phyloP scores from a whole-genome alignment of 495 filamentous ascomycete genomes.

The Trichoderma gamsii region DNA sequence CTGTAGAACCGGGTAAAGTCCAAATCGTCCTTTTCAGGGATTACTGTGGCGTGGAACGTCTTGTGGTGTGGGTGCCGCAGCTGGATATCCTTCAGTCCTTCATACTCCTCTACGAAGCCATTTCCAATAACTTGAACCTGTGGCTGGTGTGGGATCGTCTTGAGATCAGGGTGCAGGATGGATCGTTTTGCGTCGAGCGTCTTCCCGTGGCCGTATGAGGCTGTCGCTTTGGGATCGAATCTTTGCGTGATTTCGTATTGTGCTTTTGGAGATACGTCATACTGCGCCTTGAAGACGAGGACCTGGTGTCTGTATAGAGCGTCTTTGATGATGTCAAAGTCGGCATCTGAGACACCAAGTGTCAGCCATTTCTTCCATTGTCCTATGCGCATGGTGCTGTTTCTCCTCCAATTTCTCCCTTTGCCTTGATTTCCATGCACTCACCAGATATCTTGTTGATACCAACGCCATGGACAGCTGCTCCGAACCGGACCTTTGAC shows the following conservation, averaged over 20 bases:
- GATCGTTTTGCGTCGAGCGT: constrained; percentile 59
- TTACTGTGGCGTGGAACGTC: constrained; percentile 60
- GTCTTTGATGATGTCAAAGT: constrained; percentile 52
- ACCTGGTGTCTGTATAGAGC: constrained; percentile 59
- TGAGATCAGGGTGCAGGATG: constrained; percentile 69
- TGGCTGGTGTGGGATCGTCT: constrained; percentile 71
- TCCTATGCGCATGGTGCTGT: not conserved
- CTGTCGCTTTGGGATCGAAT: constrained; percentile 56
- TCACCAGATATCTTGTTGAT: constrained; percentile 55
- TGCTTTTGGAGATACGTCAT: constrained; percentile 53
- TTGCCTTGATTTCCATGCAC: constrained; percentile 13
- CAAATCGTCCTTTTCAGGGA: constrained; percentile 58
- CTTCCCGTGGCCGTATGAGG: constrained; percentile 65
- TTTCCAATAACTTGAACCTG: constrained; percentile 77
- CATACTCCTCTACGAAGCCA: constrained; percentile 56
- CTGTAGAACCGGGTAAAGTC: constrained; percentile 67
- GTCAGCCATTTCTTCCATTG: constrained; percentile 31
- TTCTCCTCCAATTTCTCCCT: no score
- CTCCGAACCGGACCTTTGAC: constrained; percentile 55
- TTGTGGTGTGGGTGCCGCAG: constrained; percentile 69
- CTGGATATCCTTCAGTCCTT: constrained; percentile 59
- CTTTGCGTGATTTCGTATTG: constrained; percentile 65
- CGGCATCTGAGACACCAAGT: constrained; percentile 38
- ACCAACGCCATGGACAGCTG: constrained; percentile 47
- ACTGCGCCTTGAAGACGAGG: constrained; percentile 62